Evolutionary conservation across 2,329 filamentous ascomycete species (phyloP).

Genomic region (Claviceps digitariae): DNA sequence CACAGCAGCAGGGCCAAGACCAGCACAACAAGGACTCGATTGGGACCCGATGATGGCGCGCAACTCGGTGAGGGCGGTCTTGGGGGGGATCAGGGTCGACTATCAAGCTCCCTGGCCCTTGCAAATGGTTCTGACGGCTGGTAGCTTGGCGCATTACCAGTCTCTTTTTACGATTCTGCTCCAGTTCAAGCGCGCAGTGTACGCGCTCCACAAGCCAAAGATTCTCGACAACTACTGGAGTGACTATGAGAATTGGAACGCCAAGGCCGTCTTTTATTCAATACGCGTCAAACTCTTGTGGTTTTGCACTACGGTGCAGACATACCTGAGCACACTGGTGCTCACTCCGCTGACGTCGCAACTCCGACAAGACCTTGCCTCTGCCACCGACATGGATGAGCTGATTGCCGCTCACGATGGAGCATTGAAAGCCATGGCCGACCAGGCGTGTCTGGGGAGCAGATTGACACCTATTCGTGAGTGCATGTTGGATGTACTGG

Average conservation of each 20-base stretch:
- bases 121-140: conserved; percentile 58
- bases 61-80: conserved; percentile 40
- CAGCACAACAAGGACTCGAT: conserved; percentile 25
- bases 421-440: conserved; percentile 49
- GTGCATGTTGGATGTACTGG: conserved; percentile 60
- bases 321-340: conserved; percentile 63
- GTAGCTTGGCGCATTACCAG: conserved; percentile 54
- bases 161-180: conserved; percentile 61
- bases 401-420: conserved; percentile 60
- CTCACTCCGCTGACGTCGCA: conserved; percentile 44
- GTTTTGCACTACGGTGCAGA: conserved; percentile 63
- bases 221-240: conserved; percentile 27
- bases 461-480: conserved; percentile 59
- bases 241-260: conserved; percentile 24
- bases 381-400: conserved; percentile 60
- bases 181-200: conserved; percentile 59
- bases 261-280: conserved; percentile 38
- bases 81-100: conserved; percentile 50
- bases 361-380: conserved; percentile 43
- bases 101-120: conserved; percentile 57
- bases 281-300: conserved; percentile 60
- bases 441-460: conserved; percentile 55
- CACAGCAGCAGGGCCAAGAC: conserved; percentile 14
- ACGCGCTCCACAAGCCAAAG: conserved; percentile 46
- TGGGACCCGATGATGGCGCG: conserved; percentile 33